Evolutionary conservation across 2,329 filamentous ascomycete genomes (phyloP).

Genomic region (Phyllosticta capitalensis): DNA sequence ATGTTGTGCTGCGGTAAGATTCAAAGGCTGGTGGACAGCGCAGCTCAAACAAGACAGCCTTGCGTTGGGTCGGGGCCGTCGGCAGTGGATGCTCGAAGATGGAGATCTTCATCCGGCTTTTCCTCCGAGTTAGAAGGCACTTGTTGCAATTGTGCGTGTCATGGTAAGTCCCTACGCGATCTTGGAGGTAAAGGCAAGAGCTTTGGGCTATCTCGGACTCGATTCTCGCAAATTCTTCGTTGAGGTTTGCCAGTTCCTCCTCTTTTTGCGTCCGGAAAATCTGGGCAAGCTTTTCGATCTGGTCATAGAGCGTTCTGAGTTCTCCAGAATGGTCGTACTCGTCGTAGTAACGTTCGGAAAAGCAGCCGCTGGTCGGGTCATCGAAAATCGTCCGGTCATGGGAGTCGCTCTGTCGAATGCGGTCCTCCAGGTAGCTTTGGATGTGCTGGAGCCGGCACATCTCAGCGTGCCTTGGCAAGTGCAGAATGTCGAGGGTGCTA

Average conservation of each 20-base stretch:
- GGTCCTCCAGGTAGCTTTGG: slow-evolving; percentile 39
- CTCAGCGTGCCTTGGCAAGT: slow-evolving; percentile 38
- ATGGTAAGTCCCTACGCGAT: neutral
- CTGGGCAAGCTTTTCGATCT: slow-evolving; percentile 28
- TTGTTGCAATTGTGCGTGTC: slow-evolving; percentile 32
- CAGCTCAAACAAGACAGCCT: slow-evolving; percentile 45
- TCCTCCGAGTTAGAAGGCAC: slow-evolving; percentile 30
- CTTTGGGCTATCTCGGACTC: slow-evolving; percentile 23
- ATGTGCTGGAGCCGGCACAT: slow-evolving; percentile 43
- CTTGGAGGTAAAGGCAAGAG: slow-evolving; percentile 23
- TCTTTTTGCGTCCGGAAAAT: slow-evolving; percentile 26
- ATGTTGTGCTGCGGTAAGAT: slow-evolving; percentile 45
- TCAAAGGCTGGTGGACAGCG: slow-evolving; percentile 35
- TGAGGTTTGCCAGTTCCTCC: slow-evolving; percentile 28
- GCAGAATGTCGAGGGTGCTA: slow-evolving; percentile 45
- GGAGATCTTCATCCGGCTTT: slow-evolving; percentile 34
- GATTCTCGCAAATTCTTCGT: slow-evolving; percentile 28
- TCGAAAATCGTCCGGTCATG: slow-evolving; percentile 38
- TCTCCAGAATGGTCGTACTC: slow-evolving; percentile 10
- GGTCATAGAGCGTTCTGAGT: slow-evolving; percentile 22
- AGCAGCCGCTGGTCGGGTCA: slow-evolving; percentile 32
- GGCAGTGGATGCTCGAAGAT: slow-evolving; percentile 45
- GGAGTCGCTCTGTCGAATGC: slow-evolving; percentile 20
- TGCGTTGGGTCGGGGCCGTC: slow-evolving; percentile 21
- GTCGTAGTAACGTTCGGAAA: slow-evolving; percentile 40